phyloP scores from a whole-genome alignment of 2,329 filamentous ascomycete genomes.

The Bisporella sp. region DNA sequence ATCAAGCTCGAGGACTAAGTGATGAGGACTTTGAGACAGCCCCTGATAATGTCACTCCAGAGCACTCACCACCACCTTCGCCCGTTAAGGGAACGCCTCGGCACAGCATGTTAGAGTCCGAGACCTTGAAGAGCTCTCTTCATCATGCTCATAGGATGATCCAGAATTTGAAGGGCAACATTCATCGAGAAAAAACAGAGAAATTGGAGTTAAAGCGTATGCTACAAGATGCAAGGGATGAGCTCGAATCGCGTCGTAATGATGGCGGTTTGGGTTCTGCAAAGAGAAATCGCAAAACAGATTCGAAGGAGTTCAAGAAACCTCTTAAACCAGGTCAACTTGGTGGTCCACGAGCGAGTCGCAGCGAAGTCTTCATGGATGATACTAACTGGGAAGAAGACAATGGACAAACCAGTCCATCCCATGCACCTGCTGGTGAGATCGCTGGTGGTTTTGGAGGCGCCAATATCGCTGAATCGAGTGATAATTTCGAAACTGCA shows the following conservation, averaged over 20 bases:
- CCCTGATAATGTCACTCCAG: conserved; percentile 66
- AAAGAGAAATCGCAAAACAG: conserved; percentile 57
- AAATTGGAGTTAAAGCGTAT: conserved; percentile 94
- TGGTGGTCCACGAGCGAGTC: conserved; percentile 65
- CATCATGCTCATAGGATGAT: conserved; percentile 95
- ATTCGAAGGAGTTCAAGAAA: conserved; percentile 71
- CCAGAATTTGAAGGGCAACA: conserved; percentile 87
- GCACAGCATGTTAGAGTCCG: conserved; percentile 86
- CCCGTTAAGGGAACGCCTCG: conserved; percentile 87
- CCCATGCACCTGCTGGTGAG: conserved; percentile 35
- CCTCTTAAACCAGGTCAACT: conserved; percentile 65
- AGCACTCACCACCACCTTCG: conserved; percentile 84
- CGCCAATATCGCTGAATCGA: conserved; percentile 38
- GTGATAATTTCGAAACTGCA: conserved; percentile 72
- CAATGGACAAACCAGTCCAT: conserved; percentile 46
- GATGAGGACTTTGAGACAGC: conserved; percentile 59
- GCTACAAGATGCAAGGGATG: conserved; percentile 90
- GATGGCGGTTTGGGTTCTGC: conserved; percentile 38
- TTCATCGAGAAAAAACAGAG: conserved; percentile 97
- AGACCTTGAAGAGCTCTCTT: conserved; percentile 90
- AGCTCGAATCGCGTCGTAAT: conserved; percentile 64
- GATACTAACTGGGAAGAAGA: conserved; percentile 91
- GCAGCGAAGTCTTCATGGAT: conserved; percentile 72
- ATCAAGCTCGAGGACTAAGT: conserved; percentile 49
- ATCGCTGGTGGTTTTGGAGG: conserved; percentile 16